These are phyloP conservation scores for Agaricales sp. DNA, from an alignment of 1,284 basidiomycete genomes.

Conservation along the genomic window DNA sequence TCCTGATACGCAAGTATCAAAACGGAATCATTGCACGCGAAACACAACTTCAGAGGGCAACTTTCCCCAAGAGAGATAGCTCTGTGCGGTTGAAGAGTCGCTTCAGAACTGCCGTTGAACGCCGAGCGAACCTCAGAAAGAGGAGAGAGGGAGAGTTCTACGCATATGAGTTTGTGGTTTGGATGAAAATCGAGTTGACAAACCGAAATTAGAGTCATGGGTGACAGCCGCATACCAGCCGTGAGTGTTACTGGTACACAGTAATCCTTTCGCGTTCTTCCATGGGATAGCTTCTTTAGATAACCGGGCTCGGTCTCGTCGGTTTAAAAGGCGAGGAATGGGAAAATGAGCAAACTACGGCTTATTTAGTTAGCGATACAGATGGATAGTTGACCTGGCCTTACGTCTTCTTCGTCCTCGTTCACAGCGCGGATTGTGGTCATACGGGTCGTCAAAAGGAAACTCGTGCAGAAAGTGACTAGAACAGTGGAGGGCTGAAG, in stretches of 20 bases:
- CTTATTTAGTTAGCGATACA: neutral
- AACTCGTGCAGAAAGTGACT: neutral
- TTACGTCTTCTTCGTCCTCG: neutral
- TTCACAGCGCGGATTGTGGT: neutral
- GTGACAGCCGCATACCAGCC: neutral
- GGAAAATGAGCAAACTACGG: neutral
- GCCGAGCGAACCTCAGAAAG: neutral
- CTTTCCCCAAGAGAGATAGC: neutral
- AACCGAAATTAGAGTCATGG: neutral
- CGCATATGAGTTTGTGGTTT: neutral
- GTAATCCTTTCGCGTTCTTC: conserved; percentile 1
- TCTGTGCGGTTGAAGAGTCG: neutral
- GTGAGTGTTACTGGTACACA: neutral
- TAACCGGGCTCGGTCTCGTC: conserved; percentile 4
- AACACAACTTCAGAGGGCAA: neutral
- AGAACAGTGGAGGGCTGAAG: neutral
- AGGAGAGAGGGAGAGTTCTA: neutral
- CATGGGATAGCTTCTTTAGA: conserved; percentile 4
- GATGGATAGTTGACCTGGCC: neutral
- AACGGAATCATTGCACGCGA: neutral
- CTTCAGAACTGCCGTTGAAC: neutral
- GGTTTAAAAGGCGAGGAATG: conserved; percentile 7
- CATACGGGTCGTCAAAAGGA: neutral
- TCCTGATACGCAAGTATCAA: neutral
- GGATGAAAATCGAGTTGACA: neutral